Evolutionary conservation across 2,329 filamentous ascomycete genomes (phyloP), one percentile per base, ranked within the genome.

Genomic region (Akanthomyces lecanii): DNA sequence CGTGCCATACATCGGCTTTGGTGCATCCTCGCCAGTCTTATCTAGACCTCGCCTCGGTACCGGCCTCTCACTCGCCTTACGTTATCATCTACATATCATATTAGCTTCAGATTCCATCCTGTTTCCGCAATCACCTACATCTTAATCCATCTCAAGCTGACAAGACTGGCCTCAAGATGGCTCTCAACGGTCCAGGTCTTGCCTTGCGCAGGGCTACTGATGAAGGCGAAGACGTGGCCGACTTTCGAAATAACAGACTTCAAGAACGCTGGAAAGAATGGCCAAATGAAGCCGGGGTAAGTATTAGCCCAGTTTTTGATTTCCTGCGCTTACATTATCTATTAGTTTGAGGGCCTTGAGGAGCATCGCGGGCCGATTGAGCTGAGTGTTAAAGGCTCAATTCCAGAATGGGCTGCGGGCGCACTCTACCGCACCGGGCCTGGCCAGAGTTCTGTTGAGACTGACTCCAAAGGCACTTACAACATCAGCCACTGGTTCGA

Each of bases 401-500:
- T 95, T 57, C 91, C 91, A 1, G 64, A 78, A 1, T 93, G 89
- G 79, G 85, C 85, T 4, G 86, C 89, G 2, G 91, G 91, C 1
- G 80, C 83, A 1, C 79, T 95, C 0, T 94, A 88, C 73, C 83
- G 91, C 28, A 92, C 89, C 0, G 91, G 91, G 0, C 89, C 90
- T 0, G 89, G 90, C 1, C 81, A 83, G 33, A 85, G 83, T 71
- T 82, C 82, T 44, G 75, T 92, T 3, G 79, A 86, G n/a, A 72
- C 76, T 50, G 86, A 85, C 0, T 74, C 83, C 2, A 79, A 79
- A 4, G 85, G 86, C n/a, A 83, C 80, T 0, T 87, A 87, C 69
- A 78, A 80, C 38, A 79, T 88, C 14, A 84, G 81, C 1, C 90
- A 95, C 72, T 95, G 91, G 91, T 95, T 95, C 67, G 91, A 95